A percentile compares a stretch with the other conserved stretches of the same genome.
These are phyloP conservation scores for Phlebopus sp. DNA, from an alignment of 1,284 basidiomycete species.

Conservation along the genomic window DNA sequence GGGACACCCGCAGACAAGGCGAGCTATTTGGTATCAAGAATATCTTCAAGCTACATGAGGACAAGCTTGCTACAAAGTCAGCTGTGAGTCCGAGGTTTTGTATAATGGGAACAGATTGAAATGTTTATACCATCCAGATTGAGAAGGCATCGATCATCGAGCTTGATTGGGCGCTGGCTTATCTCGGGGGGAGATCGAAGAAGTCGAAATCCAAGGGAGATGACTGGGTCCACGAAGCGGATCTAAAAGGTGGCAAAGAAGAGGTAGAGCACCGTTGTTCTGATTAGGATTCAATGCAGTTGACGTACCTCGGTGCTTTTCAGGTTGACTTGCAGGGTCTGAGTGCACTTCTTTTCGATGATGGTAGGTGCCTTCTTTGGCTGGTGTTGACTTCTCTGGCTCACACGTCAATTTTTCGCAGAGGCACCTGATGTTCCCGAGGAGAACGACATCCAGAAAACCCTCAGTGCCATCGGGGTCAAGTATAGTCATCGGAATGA, in stretches of 20 bases:
- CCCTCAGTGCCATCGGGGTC: constrained; percentile 58
- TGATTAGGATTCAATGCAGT: not conserved
- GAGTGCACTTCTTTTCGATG: constrained; percentile 65
- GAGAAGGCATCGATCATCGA: constrained; percentile 70
- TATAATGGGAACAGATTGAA: not conserved
- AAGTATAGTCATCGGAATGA: constrained; percentile 73
- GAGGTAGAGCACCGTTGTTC: constrained; percentile 37
- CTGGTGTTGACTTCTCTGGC: not conserved
- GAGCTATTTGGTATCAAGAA: constrained; percentile 83
- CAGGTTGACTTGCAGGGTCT: constrained; percentile 61
- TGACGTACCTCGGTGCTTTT: constrained; percentile 1
- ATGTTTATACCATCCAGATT: constrained; percentile 46
- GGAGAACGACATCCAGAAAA: constrained; percentile 51
- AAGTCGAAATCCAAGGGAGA: constrained; percentile 37
- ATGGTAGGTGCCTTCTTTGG: constrained; percentile 41
- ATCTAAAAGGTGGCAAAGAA: constrained; percentile 49
- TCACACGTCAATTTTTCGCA: constrained; percentile 14
- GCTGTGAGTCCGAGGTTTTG: constrained; percentile 43
- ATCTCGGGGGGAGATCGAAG: constrained; percentile 48
- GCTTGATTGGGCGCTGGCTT: constrained; percentile 74
- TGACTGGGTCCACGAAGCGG: constrained; percentile 48
- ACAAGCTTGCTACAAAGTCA: constrained; percentile 68
- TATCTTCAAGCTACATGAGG: constrained; percentile 78
- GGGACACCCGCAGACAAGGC: constrained; percentile 67
- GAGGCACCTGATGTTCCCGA: constrained; percentile 30